Evolutionary conservation across 2,329 filamentous ascomycete species (phyloP).

Genomic region (Talaromyces funiculosus): DNA sequence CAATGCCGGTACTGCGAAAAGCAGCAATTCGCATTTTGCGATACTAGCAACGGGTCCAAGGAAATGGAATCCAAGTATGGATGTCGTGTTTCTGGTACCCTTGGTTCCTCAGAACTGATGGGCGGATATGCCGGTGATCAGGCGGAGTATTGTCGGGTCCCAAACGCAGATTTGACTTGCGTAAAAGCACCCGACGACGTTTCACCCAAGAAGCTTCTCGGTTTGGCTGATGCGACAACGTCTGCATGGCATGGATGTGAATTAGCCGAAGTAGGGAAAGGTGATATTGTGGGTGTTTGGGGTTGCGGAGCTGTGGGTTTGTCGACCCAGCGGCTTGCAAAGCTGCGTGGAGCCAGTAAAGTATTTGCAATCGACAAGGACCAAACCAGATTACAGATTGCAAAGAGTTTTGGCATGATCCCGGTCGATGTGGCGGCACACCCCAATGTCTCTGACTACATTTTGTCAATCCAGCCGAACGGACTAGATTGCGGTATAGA

Average conservation of each 20-base stretch:
- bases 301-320: constrained; percentile 29
- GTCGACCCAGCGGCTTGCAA: constrained; percentile 25
- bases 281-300: constrained; percentile 29
- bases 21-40: constrained; percentile 29
- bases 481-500: constrained; percentile 28
- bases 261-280: constrained; percentile 26
- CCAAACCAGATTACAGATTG: constrained; percentile 23
- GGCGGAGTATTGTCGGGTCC: constrained; percentile 33
- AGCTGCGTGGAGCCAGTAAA: constrained; percentile 25
- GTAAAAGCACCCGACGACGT: constrained; percentile 24
- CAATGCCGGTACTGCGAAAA: constrained; percentile 26
- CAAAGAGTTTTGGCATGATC: constrained; percentile 25
- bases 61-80: constrained; percentile 26
- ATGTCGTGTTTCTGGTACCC: constrained; percentile 26
- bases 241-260: constrained; percentile 32
- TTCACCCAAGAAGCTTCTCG: constrained; percentile 26
- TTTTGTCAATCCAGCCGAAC: constrained; percentile 25
- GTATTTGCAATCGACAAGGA: constrained; percentile 33
- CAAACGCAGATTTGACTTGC: constrained; percentile 29
- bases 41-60: constrained; percentile 25
- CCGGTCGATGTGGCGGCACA: constrained; percentile 23
- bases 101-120: constrained; percentile 28
- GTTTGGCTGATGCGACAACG: constrained; percentile 26
- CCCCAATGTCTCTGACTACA: constrained; percentile 24
- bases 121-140: constrained; percentile 33